Base-by-base conservation (phyloP, 345 rosid genomes). In the Nephelium lappaceum region DNA sequence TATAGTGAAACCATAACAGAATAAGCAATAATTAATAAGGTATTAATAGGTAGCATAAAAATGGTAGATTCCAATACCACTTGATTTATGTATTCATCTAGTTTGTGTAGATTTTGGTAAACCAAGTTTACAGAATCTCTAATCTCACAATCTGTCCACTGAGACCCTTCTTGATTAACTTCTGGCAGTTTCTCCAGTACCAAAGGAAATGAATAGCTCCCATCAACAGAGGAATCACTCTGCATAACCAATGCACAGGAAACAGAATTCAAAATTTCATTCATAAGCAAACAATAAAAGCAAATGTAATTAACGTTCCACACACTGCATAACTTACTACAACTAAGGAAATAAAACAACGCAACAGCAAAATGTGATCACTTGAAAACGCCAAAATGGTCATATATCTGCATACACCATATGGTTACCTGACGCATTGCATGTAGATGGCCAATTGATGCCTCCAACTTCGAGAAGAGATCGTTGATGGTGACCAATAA, bases 141-240 rank as follows among this genome's bases (percentile, higher is more conserved):
- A 66, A 90, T 89, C 86, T 89, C 95, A 87, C 91, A 87, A 69
- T 86, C 92, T 31, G 91, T 90, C 94, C 94, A 88, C 85, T 92
- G 87, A 64, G 95, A 90, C 41, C 88, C 90, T 77, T 89, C 93
- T 81, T 75, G 88, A 80, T 83, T 86, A 80, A 89, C 80, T 76
- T 86, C 92, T 71, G 93, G 93, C 21, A 92, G 84, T 71, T 82
- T 85, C 85, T 90, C 89, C 84, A 95, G 90, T 24, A 83, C 81
- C 36, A 92, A 87, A 80, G 89, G 93, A 84, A 86, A 81, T 36
- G 92, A 81, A 85, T 82, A 77, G 79, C 90, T 87, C 81, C 88
- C 95, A 74, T 91, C 93, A 66, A 86, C 79, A 51, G 98, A 83
- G 81, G 92, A 87, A 81, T 85, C 85, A 55, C 83, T 73, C 99